Evolutionary conservation across 1,284 basidiomycete species (phyloP), one percentile per base, ranked within the genome.

Genomic region (Tausonia pullulans): DNA sequence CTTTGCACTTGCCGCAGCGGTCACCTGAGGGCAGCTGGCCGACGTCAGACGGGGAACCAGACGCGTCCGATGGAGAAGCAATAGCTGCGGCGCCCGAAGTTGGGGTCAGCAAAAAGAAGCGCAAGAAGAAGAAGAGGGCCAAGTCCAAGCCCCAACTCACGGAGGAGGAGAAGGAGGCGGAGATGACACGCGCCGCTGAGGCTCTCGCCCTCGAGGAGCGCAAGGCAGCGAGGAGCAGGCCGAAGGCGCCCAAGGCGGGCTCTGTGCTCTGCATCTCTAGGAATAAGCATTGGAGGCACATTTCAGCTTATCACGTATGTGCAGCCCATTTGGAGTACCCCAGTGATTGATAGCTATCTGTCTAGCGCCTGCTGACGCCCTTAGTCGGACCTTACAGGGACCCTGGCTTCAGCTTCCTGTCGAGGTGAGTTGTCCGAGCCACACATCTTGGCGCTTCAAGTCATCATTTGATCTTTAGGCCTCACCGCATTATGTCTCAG

Each of bases 231-330:
- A 46, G 40, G 41, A 78, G 7, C 68, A 73, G 59, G 74, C 76
- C 46, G 77, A 76, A 63, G 40, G 39, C 43, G 27, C 46, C 16
- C 5, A 39, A 58, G 59, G 82, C 82, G 14, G 79, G 83, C 11
- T 51, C 48, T 2, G 82, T 87, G 49, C 79, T 89, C 4, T 87
- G 85, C 72, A 89, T 89, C 69, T 87, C 86, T 77, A 82, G 87
- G 69, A 88, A 89, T 76, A 90, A 90, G 73, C 87, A 90, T 71
- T 89, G 87, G 87, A 82, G 84, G 44, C 89, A 90, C 71, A 89
- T 90, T 75, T 87, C 86, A 73, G 89, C 88, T 40, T 90, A 88
- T 74, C 88, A 90, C 75, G 87, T 89, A 76, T 65, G 84, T 83
- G 51, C 57, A 40, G 58, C 46, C 66, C 52, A n/a, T 27, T 14